Evolutionary conservation across 768 basidiomycete species (phyloP).

Genomic region (Phlegmacium glaucopus): DNA sequence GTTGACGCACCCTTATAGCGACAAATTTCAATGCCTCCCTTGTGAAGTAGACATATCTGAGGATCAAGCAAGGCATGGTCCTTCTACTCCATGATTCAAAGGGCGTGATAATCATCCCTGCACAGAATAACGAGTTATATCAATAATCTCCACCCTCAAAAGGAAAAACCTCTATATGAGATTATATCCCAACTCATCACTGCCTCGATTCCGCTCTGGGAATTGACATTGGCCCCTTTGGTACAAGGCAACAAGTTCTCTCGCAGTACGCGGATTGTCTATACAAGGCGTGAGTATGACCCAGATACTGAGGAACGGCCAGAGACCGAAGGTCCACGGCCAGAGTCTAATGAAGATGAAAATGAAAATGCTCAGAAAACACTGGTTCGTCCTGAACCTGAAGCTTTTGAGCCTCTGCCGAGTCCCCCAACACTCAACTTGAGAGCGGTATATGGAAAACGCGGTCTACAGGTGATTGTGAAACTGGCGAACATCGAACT

Average conservation of each 20-base stretch:
- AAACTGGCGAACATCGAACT: conserved; percentile 27
- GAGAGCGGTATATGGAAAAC: not conserved
- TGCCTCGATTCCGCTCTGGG: conserved; percentile 30
- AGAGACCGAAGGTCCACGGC: conserved; percentile 13
- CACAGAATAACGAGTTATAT: conserved; percentile 37
- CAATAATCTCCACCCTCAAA: conserved; percentile 37
- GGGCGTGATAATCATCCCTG: not conserved
- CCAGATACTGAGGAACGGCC: conserved; percentile 11
- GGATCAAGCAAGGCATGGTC: conserved; percentile 15
- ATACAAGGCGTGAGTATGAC: conserved; percentile 12
- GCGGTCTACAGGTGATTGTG: conserved; percentile 20
- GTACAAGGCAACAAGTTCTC: not conserved
- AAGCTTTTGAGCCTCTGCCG: conserved; percentile 5
- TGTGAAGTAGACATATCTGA: conserved; percentile 26
- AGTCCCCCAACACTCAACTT: not conserved
- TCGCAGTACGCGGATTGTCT: conserved; percentile 12
- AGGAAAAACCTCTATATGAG: conserved; percentile 20
- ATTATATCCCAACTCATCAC: conserved; percentile 24
- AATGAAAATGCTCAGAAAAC: conserved; percentile 14
- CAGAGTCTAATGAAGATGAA: too few relatives aligned
- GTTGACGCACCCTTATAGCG: conserved; percentile 18
- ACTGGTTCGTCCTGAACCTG: conserved; percentile 19
- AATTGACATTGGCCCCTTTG: conserved; percentile 20
- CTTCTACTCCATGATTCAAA: not conserved
- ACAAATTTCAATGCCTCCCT: conserved; percentile 25